A percentile compares a stretch with the other conserved stretches of the same genome.
Evolutionary conservation across 305 asterid genomes (phyloP).

Genomic region (Fraxinus albicans): DNA sequence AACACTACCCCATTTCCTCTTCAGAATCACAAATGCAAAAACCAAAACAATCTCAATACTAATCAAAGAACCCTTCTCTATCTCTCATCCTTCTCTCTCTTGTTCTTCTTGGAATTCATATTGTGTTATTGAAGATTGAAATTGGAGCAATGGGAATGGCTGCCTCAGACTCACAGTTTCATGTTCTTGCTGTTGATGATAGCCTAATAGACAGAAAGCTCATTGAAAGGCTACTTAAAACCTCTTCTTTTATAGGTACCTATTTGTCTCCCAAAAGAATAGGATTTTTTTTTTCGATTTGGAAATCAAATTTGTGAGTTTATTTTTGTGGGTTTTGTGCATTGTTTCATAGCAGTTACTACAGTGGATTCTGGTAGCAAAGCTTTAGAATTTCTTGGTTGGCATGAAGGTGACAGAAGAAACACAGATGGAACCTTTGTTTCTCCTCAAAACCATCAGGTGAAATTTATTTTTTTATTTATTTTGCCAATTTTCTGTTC

Average conservation of each 20-base stretch:
- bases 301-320: constrained; percentile 7
- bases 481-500: too few species aligned
- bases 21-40: constrained; percentile 20
- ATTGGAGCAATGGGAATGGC: constrained; percentile 64
- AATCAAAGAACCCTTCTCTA: background rate
- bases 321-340: too few species aligned
- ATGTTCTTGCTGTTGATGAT: constrained; percentile 94
- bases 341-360: too few species aligned
- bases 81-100: background rate
- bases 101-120: background rate
- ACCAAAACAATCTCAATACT: constrained; percentile 17
- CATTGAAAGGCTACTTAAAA: constrained; percentile 74
- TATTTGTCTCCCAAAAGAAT: background rate
- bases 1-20: background rate
- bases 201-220: constrained; percentile 80
- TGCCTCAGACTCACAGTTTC: constrained; percentile 68
- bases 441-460: too few species aligned
- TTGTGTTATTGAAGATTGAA: background rate
- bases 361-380: too few species aligned
- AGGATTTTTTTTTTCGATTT: constrained; percentile 11
- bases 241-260: constrained; percentile 61
- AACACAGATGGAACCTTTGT: too few species aligned
- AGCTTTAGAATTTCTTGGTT: too few species aligned
- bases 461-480: too few species aligned
- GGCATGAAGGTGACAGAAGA: too few species aligned